Evolutionary conservation across 1,284 basidiomycete species (phyloP), one percentile per base, ranked within the genome.

Genomic region (Heimioporus retisporus): DNA sequence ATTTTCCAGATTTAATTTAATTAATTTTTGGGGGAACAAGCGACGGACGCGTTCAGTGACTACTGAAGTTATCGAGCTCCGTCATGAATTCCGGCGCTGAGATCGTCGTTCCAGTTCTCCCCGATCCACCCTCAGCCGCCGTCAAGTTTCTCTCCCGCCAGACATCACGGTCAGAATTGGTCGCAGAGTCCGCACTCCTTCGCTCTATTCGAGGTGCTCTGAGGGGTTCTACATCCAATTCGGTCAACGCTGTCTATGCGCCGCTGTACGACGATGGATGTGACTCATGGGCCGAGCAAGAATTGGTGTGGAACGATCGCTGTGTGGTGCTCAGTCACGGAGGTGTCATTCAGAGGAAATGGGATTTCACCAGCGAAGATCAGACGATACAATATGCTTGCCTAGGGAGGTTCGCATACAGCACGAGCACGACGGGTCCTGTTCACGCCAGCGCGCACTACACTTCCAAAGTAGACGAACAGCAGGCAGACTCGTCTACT

Each of bases 381-480:
- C 90, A 95, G 74, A 84, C 86, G 3, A 87, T 96, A 48, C 90
- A 92, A 64, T 93, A 86, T 81, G 95, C 92, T 3, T 91, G 92
- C 69, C 87, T 94, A 58, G 94, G 91, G 10, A 88, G 86, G 79
- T 86, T 96, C 59, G 87, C 90, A 68, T 88, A 90, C 68, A 81
- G 81, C 44, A 69, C 72, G 13, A 71, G 76, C 63, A 65, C 70
- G 54, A 73, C 75, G 35, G 70, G 75, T 59, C 77, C 82, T 13
- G 77, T 81, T 31, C 81, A 82, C 65, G 76, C 72, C 23, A 72
- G 82, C 15, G 75, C 81, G 0, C 80, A 80, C 63, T 84, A 86
- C 67, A 80, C 83, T 66, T 67, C 75, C 69, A 74, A 71, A 62
- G 59, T 74, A 51, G 71, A 75, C 63, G 72, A 68, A 10, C 72